Base-by-base conservation (phyloP, 2,329 filamentous ascomycete species). In the Trichoderma gracile region DNA sequence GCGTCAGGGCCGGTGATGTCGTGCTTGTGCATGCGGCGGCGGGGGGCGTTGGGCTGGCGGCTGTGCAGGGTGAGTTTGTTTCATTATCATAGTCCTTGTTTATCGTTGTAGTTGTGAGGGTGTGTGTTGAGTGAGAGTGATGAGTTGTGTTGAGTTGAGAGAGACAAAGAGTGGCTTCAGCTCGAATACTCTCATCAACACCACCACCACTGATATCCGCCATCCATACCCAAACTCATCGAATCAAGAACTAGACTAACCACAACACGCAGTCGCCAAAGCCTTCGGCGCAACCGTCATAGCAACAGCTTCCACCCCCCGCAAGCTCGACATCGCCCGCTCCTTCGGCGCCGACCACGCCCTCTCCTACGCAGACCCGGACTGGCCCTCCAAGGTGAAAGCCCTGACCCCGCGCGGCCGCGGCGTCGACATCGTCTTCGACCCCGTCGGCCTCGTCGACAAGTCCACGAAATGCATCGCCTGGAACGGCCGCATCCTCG, bases 11-110 rank as follows among this genome's bases (percentile, higher is more conserved):
- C 45, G 93, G 93, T 0, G 94, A 98, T 72, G 90, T 86, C 77
- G 93, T 97, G 1, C 86, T 98, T 9, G 87, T 98, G 15, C 94
- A 98, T 74, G 94, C 94, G 1, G 94, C 93, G 0, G 94, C 94
- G 0, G 94, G 94, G 2, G 94, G 94, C 17, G 94, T 97, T 12
- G 94, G 94, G 0, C 80, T 97, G 1, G 92, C 93, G 1, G 94
- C 94, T 5, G 93, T 98, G 25, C 94, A 97, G 76, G 88, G 79
- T 81, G 55, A 57, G 77, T 64, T 25, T 17, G n/a, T n/a, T n/a
- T n/a, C n/a, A n/a, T n/a, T n/a, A n/a, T n/a, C n/a, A n/a, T n/a
- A n/a, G n/a, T n/a, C n/a, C n/a, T n/a, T n/a, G 1, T 7, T 25
- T 12, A 45, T 12, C 30, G 19, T 23, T 14, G 1, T 43, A 21